Evolutionary conservation across 805 yeast species (phyloP).

Genomic region (Candida rishiriensis): DNA sequence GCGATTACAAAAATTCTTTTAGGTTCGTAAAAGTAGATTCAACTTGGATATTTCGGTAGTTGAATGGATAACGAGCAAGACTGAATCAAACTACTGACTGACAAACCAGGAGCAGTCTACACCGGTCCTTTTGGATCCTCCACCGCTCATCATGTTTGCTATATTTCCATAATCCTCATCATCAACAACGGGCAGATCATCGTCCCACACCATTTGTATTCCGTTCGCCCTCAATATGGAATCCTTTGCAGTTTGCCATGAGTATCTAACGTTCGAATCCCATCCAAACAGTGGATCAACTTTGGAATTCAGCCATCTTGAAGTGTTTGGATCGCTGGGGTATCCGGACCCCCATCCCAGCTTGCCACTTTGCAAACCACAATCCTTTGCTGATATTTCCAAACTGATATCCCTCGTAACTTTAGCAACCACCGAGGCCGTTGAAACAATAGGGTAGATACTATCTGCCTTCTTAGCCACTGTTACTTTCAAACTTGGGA

Average conservation of each 20-base stretch:
- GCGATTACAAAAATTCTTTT: neutral
- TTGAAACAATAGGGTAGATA: constrained; percentile 83
- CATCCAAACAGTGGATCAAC: constrained; percentile 83
- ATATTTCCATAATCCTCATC: constrained; percentile 26
- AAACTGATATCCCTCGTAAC: constrained; percentile 74
- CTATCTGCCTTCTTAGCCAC: constrained; percentile 97
- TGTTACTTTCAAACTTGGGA: constrained; percentile 67
- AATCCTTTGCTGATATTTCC: constrained; percentile 13
- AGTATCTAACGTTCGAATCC: constrained; percentile 69
- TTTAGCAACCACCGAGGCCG: constrained; percentile 94
- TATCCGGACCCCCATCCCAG: constrained; percentile 80
- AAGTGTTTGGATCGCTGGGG: constrained; percentile 88
- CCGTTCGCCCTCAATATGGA: constrained; percentile 52
- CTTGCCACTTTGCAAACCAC: neutral
- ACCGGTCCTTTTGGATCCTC: neutral
- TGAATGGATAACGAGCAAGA: no score
- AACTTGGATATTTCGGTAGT: no score
- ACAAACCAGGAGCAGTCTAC: constrained; percentile 20
- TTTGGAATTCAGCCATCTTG: constrained; percentile 60
- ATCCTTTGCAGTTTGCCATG: constrained; percentile 92
- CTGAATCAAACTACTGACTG: neutral
- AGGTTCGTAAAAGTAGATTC: no score
- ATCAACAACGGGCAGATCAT: constrained; percentile 33
- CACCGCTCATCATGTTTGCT: constrained; percentile 10
- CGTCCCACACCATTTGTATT: constrained; percentile 58